Evolutionary conservation across 192 early-diverging fungal genomes (phyloP).

Genomic region (Entomortierella chlamydospora): DNA sequence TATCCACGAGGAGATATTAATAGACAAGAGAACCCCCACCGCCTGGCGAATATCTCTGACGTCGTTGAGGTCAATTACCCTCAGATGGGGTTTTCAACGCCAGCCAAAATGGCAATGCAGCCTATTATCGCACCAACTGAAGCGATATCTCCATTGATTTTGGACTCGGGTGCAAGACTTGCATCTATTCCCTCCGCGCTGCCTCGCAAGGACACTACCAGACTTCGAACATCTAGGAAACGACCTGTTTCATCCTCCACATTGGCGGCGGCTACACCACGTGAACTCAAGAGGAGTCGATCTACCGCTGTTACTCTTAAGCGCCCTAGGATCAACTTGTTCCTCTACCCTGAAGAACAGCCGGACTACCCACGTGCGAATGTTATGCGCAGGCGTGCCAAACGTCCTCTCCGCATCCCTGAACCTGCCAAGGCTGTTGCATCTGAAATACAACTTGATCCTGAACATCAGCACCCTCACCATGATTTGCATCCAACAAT

Average conservation of each 20-base stretch:
- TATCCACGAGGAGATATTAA: constrained; percentile 16
- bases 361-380: constrained; percentile 29
- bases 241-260: background rate
- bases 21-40: background rate
- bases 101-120: no score
- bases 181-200: no score
- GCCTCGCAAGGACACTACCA: no score
- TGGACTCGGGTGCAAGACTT: no score
- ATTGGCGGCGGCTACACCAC: background rate
- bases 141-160: no score
- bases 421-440: background rate
- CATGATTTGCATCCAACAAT: constrained; percentile 31
- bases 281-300: background rate
- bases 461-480: constrained; percentile 11
- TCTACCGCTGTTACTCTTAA: constrained; percentile 14
- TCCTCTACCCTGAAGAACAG: constrained; percentile 27
- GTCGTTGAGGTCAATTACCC: constrained; percentile 1
- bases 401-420: background rate
- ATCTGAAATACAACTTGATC: constrained; percentile 17
- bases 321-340: constrained; percentile 1
- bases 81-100: no score
- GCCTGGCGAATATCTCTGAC: background rate
- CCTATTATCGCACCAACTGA: no score
- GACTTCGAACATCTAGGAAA: background rate
- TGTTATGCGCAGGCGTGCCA: background rate